Evolutionary conservation across 306 rosid species (phyloP), one percentile per base, ranked within the genome.

Genomic region (Quercus agrifolia): DNA sequence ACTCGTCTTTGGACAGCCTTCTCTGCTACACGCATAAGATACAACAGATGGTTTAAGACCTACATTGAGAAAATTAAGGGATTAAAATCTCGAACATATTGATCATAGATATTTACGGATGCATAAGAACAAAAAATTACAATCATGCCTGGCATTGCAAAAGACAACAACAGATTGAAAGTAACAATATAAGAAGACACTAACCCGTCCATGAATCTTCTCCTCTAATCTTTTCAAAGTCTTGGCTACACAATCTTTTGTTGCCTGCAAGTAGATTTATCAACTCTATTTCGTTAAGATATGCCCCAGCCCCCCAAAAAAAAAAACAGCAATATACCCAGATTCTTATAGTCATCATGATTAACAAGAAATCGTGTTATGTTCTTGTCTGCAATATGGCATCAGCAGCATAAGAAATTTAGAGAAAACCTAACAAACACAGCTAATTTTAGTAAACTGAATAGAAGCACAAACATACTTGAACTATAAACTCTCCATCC

Each of bases 401-500:
- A 84, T 55, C 77, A 30, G 56, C 64, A 83, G 71, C 77, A 73
- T 30, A 69, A 51, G 54, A 49, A 54, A 71, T 38, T 59, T 71
- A 78, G 74, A 35, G 44, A 20, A 82, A 82, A 76, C 58, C 51
- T 57, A 49, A 14, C 75, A 73, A 78, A 68, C 19, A 33, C 59
- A 74, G 68, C 56, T 80, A 77, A 46, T 27, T 10, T 27, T 21
- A n/a, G 25, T 35, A 64, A 28, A 56, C 57, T 56, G 23, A 63
- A 81, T 71, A 56, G 58, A 74, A 30, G 74, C 81, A 76, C 55
- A 35, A 7, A 71, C 86, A 77, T 91, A 94, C 99, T 85, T 94
- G 99, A 88, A 94, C 96, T 81, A 94, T 94, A 85, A 94, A 94
- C 78, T 94, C 99, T 85, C 99, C 99, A 79, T 94, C 99, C 80